phyloP scores from a whole-genome alignment of 169 alveolate species.

The Theileria annulata region DNA sequence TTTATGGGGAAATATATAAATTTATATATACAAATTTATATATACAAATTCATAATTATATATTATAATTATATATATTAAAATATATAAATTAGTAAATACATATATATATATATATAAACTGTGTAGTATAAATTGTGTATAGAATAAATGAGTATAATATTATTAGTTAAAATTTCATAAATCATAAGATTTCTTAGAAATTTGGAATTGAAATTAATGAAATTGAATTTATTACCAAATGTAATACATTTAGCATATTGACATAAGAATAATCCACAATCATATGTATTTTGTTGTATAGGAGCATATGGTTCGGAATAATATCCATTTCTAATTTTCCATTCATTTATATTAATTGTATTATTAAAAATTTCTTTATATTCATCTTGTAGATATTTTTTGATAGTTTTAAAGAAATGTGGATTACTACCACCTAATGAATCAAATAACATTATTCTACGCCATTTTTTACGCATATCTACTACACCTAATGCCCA shows the following conservation, averaged over 20 bases:
- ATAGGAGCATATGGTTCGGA: constrained; percentile 71
- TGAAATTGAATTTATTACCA: constrained; percentile 79
- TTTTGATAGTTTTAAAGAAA: constrained; percentile 60
- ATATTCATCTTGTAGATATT: constrained; percentile 79
- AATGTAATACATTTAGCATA: constrained; percentile 84
- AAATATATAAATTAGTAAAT: too few relatives aligned
- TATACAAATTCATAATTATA: too few relatives aligned
- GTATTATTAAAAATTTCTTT: constrained; percentile 59
- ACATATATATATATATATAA: too few relatives aligned
- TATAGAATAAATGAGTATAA: not conserved
- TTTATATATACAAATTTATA: too few relatives aligned
- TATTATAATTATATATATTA: too few relatives aligned
- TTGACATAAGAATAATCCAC: constrained; percentile 88
- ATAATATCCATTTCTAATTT: not conserved
- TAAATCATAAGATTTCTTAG: constrained; percentile 74
- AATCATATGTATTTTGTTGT: constrained; percentile 84
- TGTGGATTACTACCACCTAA: constrained; percentile 67
- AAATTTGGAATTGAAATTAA: constrained; percentile 66
- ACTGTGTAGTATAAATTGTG: too few relatives aligned
- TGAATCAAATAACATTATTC: constrained; percentile 78
- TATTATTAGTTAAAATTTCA: constrained; percentile 34
- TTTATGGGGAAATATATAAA: too few relatives aligned
- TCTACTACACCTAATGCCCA: constrained; percentile 87
- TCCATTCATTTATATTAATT: constrained; percentile 55
- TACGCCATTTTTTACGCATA: constrained; percentile 67